phyloP scores from a whole-genome alignment of 305 asterid species.

The Plantago coronopus region DNA sequence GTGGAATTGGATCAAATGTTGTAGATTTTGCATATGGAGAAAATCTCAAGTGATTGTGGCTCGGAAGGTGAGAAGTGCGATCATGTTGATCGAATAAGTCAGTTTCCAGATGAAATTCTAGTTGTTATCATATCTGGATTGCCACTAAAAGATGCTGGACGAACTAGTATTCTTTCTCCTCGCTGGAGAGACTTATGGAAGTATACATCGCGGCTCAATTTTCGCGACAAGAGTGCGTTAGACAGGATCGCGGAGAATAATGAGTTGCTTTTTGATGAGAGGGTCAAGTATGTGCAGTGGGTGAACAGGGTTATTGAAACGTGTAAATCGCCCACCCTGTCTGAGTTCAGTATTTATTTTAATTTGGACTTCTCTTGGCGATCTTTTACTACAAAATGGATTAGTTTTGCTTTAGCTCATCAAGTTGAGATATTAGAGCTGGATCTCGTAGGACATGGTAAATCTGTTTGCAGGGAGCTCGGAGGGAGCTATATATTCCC shows the following conservation, averaged over 20 bases:
- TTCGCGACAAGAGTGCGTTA: background rate
- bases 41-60: background rate
- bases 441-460: conserved; percentile 2
- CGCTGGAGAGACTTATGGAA: conserved; percentile 11
- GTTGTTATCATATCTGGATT: background rate
- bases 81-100: conserved; percentile 2
- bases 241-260: background rate
- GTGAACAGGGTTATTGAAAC: background rate
- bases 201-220: background rate
- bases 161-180: conserved; percentile 2
- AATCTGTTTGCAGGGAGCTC: background rate
- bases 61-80: background rate
- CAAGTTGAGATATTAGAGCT: background rate
- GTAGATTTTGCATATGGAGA: background rate
- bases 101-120: conserved; percentile 6
- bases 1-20: background rate
- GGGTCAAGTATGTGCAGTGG: background rate
- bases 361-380: background rate
- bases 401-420: conserved; percentile 2
- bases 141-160: background rate
- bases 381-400: background rate
- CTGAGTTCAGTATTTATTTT: conserved; percentile 8
- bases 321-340: background rate
- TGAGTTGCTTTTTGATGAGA: background rate
- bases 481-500: background rate